These are phyloP conservation scores for Trematosphaeria pertusa DNA, from an alignment of 2,329 filamentous ascomycete species.

Conservation along the genomic window DNA sequence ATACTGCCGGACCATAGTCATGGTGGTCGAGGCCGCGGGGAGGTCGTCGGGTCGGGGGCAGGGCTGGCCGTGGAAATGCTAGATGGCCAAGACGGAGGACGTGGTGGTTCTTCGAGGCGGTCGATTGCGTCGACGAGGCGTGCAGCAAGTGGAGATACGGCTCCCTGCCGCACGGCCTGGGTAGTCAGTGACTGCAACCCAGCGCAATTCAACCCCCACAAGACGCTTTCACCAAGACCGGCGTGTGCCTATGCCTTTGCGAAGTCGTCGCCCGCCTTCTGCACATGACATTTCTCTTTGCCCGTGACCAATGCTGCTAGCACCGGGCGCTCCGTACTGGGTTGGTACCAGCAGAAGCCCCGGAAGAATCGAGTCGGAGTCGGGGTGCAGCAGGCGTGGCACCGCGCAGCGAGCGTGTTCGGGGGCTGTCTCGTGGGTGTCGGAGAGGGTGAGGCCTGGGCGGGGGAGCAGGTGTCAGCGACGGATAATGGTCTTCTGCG, in stretches of 20 bases:
- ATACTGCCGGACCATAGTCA: slow-evolving; percentile 49
- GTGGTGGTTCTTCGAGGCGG: slow-evolving; percentile 7
- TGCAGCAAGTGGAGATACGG: neutral
- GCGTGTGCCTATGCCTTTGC: slow-evolving; percentile 53
- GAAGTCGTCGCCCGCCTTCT: slow-evolving; percentile 47
- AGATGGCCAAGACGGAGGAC: slow-evolving; percentile 2
- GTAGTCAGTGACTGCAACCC: slow-evolving; percentile 2
- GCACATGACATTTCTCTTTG: slow-evolving; percentile 48
- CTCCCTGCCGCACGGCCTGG: too few species aligned
- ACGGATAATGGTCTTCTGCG: neutral
- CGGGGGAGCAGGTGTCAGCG: slow-evolving; percentile 8
- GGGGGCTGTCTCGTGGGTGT: slow-evolving; percentile 2
- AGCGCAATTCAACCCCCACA: slow-evolving; percentile 15
- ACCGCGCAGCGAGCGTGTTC: slow-evolving; percentile 5
- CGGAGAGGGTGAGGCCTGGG: neutral
- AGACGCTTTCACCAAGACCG: slow-evolving; percentile 47
- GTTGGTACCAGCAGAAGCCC: slow-evolving; percentile 38
- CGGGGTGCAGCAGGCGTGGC: slow-evolving; percentile 1
- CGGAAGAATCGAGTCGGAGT: slow-evolving; percentile 17
- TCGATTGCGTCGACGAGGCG: slow-evolving; percentile 11
- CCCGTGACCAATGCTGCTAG: slow-evolving; percentile 16
- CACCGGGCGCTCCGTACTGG: slow-evolving; percentile 26
- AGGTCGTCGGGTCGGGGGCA: neutral
- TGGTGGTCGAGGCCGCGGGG: slow-evolving; percentile 26
- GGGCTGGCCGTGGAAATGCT: neutral